Evolutionary conservation across 208 protist species (phyloP).

Genomic region (Acanthamoeba sp.): DNA sequence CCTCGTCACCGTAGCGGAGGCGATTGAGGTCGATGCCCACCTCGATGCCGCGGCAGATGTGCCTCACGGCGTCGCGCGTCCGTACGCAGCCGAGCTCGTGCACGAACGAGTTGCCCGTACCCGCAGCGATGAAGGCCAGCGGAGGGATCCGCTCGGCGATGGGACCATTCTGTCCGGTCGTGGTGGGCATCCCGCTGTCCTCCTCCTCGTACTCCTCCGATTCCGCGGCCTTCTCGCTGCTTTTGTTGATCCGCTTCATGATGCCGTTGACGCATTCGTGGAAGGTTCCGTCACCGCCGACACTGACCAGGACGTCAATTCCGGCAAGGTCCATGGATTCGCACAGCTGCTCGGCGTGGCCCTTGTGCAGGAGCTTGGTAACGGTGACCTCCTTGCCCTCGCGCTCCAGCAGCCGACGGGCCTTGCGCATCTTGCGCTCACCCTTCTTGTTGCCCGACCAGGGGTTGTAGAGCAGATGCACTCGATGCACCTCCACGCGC

Average conservation of each 20-base stretch:
- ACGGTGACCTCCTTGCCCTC: slow-evolving; percentile 1
- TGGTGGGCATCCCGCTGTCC: background rate
- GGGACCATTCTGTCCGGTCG: background rate
- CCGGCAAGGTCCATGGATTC: slow-evolving; percentile 30
- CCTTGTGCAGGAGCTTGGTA: background rate
- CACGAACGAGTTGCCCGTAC: slow-evolving; percentile 74
- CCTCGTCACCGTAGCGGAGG: slow-evolving; percentile 51
- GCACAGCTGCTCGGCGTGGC: slow-evolving; percentile 54
- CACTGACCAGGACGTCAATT: background rate
- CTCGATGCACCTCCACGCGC: background rate
- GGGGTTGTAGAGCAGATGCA: slow-evolving; percentile 56
- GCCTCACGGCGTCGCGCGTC: background rate
- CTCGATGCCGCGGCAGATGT: slow-evolving; percentile 54
- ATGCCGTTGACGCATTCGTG: slow-evolving; percentile 67
- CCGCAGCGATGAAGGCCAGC: slow-evolving; percentile 27
- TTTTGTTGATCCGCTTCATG: background rate
- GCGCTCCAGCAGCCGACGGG: background rate
- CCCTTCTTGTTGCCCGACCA: slow-evolving; percentile 68
- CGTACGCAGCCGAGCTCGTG: slow-evolving; percentile 30
- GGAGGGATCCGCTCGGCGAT: background rate
- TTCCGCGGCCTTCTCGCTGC: background rate
- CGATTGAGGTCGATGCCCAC: slow-evolving; percentile 11
- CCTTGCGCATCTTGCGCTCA: slow-evolving; percentile 1
- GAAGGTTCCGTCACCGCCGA: slow-evolving; percentile 65
- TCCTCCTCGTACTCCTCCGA: background rate